Evolutionary conservation across 352 stramenopile genomes (phyloP), one percentile per base, ranked within the genome.

Genomic region (Phytophthora constricta): DNA sequence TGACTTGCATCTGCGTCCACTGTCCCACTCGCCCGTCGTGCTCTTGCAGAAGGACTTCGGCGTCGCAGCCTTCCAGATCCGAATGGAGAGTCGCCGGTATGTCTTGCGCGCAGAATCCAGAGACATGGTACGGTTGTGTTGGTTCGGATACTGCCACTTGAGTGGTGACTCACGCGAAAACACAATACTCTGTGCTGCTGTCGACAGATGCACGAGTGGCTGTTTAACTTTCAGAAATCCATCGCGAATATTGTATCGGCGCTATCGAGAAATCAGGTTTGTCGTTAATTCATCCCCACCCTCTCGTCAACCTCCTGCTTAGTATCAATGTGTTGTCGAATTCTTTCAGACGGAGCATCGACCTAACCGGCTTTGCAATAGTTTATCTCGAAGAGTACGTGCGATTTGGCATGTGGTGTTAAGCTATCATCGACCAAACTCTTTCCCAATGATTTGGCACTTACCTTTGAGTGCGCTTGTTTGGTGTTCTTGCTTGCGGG

Each of bases 221-320:
- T 96, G 25, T 96, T 96, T 73, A 93, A 94, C 37, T 96, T 96
- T 70, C 88, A 96, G 55, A 90, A 92, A 76, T 96, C 86, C 46
- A 96, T 96, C 41, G 88, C 88, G 14, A 96, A 89, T 65, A 92
- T 96, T 43, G 84, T 96, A 22, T 92, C 82, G 5, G 74, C 88
- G 27, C 64, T 96, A 23, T 84, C 88, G 46, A 83, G 86, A 58
- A 80, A 76, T 42, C 85, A 92, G 68, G 82, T 84, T 71, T 57
- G 26, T 26, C 11, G 45, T 22, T 61, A 33, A 9, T 20, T 51
- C 20, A 23, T 56, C 53, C 53, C 43, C 4, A 28, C 34, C 28
- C 59, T 34, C 5, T 49, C 41, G 14, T n/a, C 49, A 16, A n/a
- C n/a, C 46, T 14, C 16, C 17, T 23, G 19, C 34, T 42, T 33